Evolutionary conservation across 306 rosid genomes (phyloP).

Genomic region (Cyamopsis tetragonoloba): DNA sequence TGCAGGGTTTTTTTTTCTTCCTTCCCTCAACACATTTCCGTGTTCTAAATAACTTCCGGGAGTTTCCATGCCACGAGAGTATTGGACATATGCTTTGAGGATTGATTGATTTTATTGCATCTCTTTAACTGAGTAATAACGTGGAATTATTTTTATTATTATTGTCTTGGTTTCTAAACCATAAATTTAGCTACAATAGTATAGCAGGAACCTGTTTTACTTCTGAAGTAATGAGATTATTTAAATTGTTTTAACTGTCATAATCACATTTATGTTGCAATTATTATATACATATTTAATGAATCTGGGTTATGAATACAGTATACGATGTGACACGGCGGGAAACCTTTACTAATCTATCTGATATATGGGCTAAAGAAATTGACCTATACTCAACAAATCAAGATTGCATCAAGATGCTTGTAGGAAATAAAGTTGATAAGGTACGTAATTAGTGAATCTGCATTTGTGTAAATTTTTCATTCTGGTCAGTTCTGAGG

Average conservation of each 20-base stretch:
- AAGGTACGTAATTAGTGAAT: slow-evolving; percentile 37
- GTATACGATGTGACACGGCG: slow-evolving; percentile 70
- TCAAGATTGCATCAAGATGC: slow-evolving; percentile 84
- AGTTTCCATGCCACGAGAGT: slow-evolving; percentile 6
- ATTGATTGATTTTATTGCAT: not conserved
- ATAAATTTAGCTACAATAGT: not conserved
- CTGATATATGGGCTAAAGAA: slow-evolving; percentile 88
- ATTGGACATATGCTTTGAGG: not conserved
- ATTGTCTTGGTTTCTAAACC: not conserved
- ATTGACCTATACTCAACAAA: slow-evolving; percentile 69
- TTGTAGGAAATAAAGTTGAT: slow-evolving; percentile 78
- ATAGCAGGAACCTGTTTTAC: not conserved
- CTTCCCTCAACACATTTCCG: no score
- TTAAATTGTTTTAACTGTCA: not conserved
- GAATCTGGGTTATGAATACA: slow-evolving; percentile 32
- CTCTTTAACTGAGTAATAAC: not conserved
- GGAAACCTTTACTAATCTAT: slow-evolving; percentile 69
- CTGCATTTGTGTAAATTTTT: not conserved
- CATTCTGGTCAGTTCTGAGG: not conserved
- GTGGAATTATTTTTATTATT: not conserved
- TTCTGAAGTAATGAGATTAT: not conserved
- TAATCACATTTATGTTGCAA: not conserved
- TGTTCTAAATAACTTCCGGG: no score
- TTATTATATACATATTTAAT: not conserved
- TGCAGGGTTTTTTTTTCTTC: no score